These are phyloP conservation scores for Phialocephala subalpina DNA, from an alignment of 2,329 filamentous ascomycete genomes.

Conservation along the genomic window DNA sequence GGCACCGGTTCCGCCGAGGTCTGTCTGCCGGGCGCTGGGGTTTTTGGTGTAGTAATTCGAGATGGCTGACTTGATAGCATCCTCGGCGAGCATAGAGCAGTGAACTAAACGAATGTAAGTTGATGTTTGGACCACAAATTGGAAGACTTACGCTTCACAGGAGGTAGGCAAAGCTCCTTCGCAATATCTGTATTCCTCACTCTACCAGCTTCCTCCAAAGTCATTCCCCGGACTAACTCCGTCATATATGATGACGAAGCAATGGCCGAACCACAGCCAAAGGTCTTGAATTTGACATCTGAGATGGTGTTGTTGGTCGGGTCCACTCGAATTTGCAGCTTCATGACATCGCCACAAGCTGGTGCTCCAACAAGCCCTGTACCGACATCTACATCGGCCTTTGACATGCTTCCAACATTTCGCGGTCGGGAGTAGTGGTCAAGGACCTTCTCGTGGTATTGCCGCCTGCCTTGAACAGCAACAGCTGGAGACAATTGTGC, in stretches of 20 bases:
- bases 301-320: constrained; percentile 86
- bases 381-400: constrained; percentile 83
- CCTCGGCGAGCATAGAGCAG: constrained; percentile 92
- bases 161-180: constrained; percentile 89
- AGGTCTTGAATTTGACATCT: constrained; percentile 98
- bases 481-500: constrained; percentile 36
- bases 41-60: constrained; percentile 93
- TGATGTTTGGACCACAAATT: constrained; percentile 17
- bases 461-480: constrained; percentile 37
- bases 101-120: constrained; percentile 65
- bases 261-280: constrained; percentile 94
- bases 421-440: constrained; percentile 85
- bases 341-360: constrained; percentile 93
- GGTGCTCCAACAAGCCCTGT: constrained; percentile 92
- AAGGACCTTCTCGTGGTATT: constrained; percentile 59
- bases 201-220: constrained; percentile 88
- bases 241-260: constrained; percentile 95
- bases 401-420: constrained; percentile 81
- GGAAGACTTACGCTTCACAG: constrained; percentile 79
- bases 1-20: constrained; percentile 78
- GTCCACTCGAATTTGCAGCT: constrained; percentile 92
- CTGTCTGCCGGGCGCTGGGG: constrained; percentile 75
- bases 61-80: constrained; percentile 92
- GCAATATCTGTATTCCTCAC: constrained; percentile 98
- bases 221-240: constrained; percentile 95